These are phyloP conservation scores for Beta corolliflora DNA, from an alignment of 179 eudicot species.

Conservation along the genomic window DNA sequence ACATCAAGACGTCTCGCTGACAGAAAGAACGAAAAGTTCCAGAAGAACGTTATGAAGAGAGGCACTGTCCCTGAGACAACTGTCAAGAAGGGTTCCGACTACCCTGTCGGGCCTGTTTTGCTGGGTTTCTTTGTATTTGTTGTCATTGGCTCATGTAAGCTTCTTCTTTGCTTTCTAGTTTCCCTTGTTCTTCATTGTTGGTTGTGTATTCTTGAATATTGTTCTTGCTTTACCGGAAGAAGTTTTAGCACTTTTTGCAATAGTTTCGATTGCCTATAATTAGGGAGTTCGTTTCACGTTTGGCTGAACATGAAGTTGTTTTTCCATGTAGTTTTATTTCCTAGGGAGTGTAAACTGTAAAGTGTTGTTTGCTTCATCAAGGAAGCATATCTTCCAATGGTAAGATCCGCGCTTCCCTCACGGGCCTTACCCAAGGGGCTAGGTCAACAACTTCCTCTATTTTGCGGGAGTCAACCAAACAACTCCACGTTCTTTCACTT, in stretches of 20 bases:
- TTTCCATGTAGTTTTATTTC: too few species aligned
- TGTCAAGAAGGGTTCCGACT: constrained; percentile 57
- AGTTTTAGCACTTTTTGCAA: not conserved
- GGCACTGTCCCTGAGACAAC: constrained; percentile 82
- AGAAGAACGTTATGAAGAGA: constrained; percentile 78
- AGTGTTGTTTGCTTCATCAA: too few species aligned
- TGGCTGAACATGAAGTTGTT: too few species aligned
- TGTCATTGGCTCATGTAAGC: constrained; percentile 83
- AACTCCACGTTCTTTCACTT: too few species aligned
- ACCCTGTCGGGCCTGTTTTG: constrained; percentile 59
- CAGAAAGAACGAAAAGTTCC: constrained; percentile 79
- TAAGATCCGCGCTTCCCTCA: too few species aligned
- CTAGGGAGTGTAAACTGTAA: too few species aligned
- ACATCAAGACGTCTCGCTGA: constrained; percentile 84
- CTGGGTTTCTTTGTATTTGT: constrained; percentile 68
- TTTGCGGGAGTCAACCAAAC: too few species aligned
- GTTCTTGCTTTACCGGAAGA: not conserved
- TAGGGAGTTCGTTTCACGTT: too few species aligned
- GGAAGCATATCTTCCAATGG: too few species aligned
- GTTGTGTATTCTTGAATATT: not conserved
- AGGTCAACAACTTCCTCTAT: too few species aligned
- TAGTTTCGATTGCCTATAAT: not conserved
- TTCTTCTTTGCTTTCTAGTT: not conserved
- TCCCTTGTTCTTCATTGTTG: not conserved
- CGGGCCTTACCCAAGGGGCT: too few species aligned